phyloP scores from a whole-genome alignment of 192 early-diverging fungal genomes.

The Piromyces finnis region DNA sequence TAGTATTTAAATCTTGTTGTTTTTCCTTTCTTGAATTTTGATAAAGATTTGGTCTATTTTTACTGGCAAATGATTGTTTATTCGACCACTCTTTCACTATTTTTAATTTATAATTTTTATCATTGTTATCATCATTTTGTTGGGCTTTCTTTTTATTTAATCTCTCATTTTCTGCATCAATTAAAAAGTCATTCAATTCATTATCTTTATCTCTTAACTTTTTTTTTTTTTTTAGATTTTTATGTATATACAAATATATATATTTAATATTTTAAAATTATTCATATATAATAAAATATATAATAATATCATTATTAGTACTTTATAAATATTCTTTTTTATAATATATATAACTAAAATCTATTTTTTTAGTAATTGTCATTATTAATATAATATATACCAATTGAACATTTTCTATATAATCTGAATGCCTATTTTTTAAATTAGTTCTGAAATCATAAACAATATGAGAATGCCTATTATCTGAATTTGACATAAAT shows the following conservation, averaged over 20 bases:
- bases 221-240: not conserved
- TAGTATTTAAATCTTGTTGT: slow-evolving; percentile 2
- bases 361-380: too few species aligned
- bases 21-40: not conserved
- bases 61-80: not conserved
- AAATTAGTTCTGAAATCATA: not conserved
- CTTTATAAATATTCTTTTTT: too few species aligned
- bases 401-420: not conserved
- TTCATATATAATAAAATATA: too few species aligned
- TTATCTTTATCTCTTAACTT: not conserved
- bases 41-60: not conserved
- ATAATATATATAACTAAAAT: too few species aligned
- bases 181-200: not conserved
- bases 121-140: not conserved
- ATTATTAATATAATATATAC: not conserved
- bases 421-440: not conserved
- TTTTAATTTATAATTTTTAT: not conserved
- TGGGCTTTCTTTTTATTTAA: not conserved
- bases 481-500: not conserved
- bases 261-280: too few species aligned
- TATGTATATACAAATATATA: too few species aligned
- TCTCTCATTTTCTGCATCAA: not conserved
- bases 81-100: not conserved
- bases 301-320: too few species aligned
- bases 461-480: not conserved